These are phyloP conservation scores for Leptoxyphium fumago DNA, from an alignment of 2,329 filamentous ascomycete species.

Conservation along the genomic window DNA sequence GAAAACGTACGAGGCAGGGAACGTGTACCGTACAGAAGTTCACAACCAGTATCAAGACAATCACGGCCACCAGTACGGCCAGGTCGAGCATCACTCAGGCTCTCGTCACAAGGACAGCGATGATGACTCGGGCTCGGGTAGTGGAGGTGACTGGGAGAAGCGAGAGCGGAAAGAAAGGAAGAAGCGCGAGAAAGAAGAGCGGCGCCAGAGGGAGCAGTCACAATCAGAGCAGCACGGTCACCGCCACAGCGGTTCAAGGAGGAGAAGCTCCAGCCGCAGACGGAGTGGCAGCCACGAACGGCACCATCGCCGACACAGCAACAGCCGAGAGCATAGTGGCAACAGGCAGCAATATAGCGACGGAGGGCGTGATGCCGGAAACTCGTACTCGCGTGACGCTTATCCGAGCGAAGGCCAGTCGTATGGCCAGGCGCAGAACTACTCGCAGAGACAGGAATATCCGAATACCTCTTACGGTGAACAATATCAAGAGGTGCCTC, in stretches of 20 bases:
- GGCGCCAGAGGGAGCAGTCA: constrained; percentile 13
- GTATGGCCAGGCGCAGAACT: not conserved
- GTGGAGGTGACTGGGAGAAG: constrained; percentile 23
- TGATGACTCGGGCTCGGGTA: constrained; percentile 19
- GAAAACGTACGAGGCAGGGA: constrained; percentile 33
- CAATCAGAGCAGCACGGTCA: constrained; percentile 10
- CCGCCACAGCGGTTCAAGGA: constrained; percentile 3
- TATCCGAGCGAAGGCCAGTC: not conserved
- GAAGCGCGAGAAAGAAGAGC: constrained; percentile 24
- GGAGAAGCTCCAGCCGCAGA: not conserved
- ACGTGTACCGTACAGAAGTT: constrained; percentile 26
- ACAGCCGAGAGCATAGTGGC: constrained; percentile 26
- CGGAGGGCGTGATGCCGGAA: constrained; percentile 1
- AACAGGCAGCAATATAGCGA: constrained; percentile 7
- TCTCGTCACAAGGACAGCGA: constrained; percentile 16
- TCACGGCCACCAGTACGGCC: constrained; percentile 13
- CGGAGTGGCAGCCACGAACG: constrained; percentile 2
- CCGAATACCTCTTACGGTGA: not conserved
- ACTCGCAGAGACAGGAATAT: not conserved
- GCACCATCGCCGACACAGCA: constrained; percentile 1
- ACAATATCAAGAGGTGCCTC: too few species aligned
- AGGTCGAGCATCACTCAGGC: constrained; percentile 6
- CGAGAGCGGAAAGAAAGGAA: constrained; percentile 25
- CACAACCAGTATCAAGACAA: constrained; percentile 14
- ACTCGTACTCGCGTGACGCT: not conserved